Evolutionary conservation across 2,329 filamentous ascomycete species (phyloP).

Genomic region (Coleophoma cylindrospora): DNA sequence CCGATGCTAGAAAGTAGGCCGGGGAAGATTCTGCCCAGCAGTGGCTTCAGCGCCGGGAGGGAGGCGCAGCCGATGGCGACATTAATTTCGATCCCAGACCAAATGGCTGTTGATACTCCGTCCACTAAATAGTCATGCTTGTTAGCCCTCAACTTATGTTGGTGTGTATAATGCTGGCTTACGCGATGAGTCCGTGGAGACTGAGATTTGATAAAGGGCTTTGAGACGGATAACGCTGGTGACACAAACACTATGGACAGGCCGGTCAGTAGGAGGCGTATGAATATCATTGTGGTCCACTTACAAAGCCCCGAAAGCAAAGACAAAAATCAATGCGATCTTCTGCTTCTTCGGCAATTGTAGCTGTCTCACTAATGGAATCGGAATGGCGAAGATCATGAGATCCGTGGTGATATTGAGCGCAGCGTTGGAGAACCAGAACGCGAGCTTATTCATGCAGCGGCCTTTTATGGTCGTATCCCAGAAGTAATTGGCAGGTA

Average conservation of each 20-base stretch:
- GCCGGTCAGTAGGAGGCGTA: not conserved
- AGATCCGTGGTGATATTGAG: constrained; percentile 29
- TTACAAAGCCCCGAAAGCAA: constrained; percentile 28
- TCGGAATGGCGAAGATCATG: constrained; percentile 26
- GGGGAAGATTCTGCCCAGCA: constrained; percentile 3
- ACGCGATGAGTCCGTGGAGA: constrained; percentile 3
- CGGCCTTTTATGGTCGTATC: not conserved
- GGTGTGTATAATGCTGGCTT: not conserved
- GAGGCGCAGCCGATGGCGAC: constrained; percentile 44
- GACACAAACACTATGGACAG: constrained; percentile 6
- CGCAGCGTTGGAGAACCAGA: constrained; percentile 43
- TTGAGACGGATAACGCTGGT: constrained; percentile 8
- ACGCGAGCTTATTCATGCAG: constrained; percentile 1
- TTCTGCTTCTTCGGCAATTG: constrained; percentile 36
- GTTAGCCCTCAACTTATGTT: not conserved
- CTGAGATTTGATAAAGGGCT: constrained; percentile 3
- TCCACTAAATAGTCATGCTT: not conserved
- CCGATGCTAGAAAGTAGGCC: not conserved
- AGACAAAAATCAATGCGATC: constrained; percentile 37
- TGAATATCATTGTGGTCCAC: not conserved
- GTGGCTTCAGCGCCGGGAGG: constrained; percentile 43
- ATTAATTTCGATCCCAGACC: constrained; percentile 44
- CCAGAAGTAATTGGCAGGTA: constrained; percentile 10
- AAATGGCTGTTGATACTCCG: constrained; percentile 15
- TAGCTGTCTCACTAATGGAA: constrained; percentile 25